phyloP scores from a whole-genome alignment of 2,329 filamentous ascomycete genomes.

The Ambrosiella beaveri region DNA sequence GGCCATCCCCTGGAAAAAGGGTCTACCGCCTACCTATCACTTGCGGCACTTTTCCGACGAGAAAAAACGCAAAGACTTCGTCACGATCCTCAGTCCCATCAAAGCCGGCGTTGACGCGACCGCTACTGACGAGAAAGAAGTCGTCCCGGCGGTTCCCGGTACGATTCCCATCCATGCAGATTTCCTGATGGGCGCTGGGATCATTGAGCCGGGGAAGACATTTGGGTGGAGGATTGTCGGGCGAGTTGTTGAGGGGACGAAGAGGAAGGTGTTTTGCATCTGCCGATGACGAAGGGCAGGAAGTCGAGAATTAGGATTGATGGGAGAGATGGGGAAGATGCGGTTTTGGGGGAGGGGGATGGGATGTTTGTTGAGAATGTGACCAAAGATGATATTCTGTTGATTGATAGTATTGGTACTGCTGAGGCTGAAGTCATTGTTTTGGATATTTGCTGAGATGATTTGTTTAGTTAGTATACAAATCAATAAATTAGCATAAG shows the following conservation, averaged over 20 bases:
- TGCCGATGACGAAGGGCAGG: conserved; percentile 64
- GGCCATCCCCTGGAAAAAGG: conserved; percentile 60
- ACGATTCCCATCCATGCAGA: conserved; percentile 75
- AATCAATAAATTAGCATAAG: too few relatives aligned
- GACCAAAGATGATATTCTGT: conserved; percentile 44
- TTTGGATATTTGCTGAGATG: conserved; percentile 39
- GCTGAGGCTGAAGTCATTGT: conserved; percentile 53
- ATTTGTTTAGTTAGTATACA: background rate
- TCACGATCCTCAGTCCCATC: conserved; percentile 60
- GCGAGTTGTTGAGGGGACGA: conserved; percentile 30
- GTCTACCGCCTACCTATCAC: conserved; percentile 59
- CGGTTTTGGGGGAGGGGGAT: conserved; percentile 55
- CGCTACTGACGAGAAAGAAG: conserved; percentile 43
- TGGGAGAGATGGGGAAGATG: conserved; percentile 42
- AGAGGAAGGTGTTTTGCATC: conserved; percentile 65
- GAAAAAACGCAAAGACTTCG: conserved; percentile 51
- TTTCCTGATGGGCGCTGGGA: conserved; percentile 63
- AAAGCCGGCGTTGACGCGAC: conserved; percentile 48
- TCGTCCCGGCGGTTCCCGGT: conserved; percentile 40
- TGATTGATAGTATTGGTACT: conserved; percentile 50
- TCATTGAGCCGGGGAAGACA: conserved; percentile 45
- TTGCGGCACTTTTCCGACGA: conserved; percentile 57
- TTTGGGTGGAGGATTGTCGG: conserved; percentile 61
- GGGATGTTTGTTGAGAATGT: conserved; percentile 57
- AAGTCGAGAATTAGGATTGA: conserved; percentile 54